Percentiles rank a stretch among this genome's conserved stretches.
Evolutionary conservation across 768 basidiomycete genomes (phyloP).

Genomic region (Pleurotus pulmonarius): DNA sequence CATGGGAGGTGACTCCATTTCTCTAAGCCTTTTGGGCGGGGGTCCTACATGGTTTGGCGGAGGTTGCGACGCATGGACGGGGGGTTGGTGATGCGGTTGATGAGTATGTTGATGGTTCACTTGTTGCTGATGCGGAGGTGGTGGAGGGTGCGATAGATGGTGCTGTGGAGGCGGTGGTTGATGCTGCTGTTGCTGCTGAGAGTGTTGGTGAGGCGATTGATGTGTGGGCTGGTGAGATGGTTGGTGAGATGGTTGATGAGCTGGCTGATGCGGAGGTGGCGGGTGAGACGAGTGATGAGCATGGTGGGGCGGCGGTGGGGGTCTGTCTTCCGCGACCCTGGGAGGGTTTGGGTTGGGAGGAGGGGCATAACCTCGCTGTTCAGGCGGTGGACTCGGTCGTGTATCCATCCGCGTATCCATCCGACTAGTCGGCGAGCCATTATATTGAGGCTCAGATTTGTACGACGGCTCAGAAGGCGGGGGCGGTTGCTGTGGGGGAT

Average conservation of each 20-base stretch:
- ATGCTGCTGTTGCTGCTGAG: not conserved
- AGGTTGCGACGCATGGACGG: not conserved
- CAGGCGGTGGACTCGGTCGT: not conserved
- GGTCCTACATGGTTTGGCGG: not conserved
- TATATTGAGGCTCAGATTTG: not conserved
- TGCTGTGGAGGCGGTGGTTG: not conserved
- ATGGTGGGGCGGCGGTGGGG: not conserved
- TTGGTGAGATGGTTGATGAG: not conserved
- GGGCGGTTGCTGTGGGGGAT: not conserved
- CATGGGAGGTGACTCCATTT: conserved; percentile 6
- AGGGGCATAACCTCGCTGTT: conserved; percentile 1
- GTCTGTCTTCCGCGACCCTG: not conserved
- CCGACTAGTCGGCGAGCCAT: not conserved
- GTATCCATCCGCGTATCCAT: not conserved
- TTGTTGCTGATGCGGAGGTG: not conserved
- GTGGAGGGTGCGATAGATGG: not conserved
- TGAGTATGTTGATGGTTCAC: not conserved
- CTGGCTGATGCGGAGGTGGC: not conserved
- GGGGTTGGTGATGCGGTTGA: not conserved
- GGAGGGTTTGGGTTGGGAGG: not conserved
- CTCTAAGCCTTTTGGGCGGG: conserved; percentile 6
- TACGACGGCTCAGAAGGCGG: not conserved
- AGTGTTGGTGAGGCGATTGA: not conserved
- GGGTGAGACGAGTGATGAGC: not conserved
- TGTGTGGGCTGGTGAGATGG: not conserved